Conservation (phyloP, 805 yeast species). For the Metschnikowia orientalis region DNA sequence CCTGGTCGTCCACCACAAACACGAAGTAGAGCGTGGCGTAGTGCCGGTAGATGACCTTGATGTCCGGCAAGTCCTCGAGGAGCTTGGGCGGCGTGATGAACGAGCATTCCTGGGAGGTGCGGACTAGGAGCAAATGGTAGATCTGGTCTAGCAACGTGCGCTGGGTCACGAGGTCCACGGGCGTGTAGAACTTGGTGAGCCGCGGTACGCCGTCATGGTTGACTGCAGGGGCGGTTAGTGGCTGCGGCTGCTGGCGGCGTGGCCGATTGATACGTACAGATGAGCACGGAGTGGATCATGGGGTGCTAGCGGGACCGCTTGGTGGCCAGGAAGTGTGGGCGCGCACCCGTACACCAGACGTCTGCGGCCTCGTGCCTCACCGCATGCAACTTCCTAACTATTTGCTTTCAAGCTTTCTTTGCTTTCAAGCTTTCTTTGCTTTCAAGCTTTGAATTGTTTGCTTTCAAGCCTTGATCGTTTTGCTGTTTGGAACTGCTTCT, state of each 20-base stretch:
- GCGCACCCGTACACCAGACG: too few species aligned
- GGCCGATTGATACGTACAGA: constrained; percentile 47
- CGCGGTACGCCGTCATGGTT: constrained; percentile 90
- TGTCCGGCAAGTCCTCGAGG: constrained; percentile 62
- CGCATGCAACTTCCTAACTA: too few species aligned
- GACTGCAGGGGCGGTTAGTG: constrained; percentile 43
- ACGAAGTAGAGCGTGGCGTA: constrained; percentile 96
- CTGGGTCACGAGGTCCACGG: constrained; percentile 82
- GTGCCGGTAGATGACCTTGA: constrained; percentile 87
- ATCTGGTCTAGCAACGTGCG: constrained; percentile 77
- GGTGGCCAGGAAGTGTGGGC: too few species aligned
- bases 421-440: too few species aligned
- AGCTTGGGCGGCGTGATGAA: constrained; percentile 87
- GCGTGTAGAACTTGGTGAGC: constrained; percentile 85
- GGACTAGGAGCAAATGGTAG: constrained; percentile 63
- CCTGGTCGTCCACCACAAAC: constrained; percentile 93
- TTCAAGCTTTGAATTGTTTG: too few species aligned
- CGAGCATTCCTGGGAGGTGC: constrained; percentile 77
- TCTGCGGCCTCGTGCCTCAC: too few species aligned
- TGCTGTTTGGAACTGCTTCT: too few species aligned
- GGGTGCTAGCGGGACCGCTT: too few species aligned
- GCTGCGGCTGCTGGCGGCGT: not conserved
- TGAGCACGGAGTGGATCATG: constrained; percentile 85
- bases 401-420: too few species aligned
- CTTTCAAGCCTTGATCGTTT: too few species aligned